Evolutionary conservation across 306 rosid species (phyloP).

Genomic region (Trifolium pratense): DNA sequence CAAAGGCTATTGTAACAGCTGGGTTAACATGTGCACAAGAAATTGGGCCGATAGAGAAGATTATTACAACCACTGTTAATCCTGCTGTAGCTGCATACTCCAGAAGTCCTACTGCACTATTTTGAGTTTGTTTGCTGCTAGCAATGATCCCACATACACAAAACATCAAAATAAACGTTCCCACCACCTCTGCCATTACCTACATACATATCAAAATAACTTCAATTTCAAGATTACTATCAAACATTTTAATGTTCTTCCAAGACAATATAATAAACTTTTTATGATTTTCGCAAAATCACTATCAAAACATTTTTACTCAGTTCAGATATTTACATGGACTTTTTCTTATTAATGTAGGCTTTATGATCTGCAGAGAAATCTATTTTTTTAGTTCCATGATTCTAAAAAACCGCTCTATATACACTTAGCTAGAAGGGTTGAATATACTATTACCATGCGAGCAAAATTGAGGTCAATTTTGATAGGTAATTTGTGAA

Average conservation of each 20-base stretch:
- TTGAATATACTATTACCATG: slow-evolving; percentile 51
- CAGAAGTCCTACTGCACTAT: slow-evolving; percentile 60
- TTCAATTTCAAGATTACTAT: neutral
- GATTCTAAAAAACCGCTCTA: too few species aligned
- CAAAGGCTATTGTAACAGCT: slow-evolving; percentile 82
- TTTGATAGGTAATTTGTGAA: slow-evolving; percentile 33
- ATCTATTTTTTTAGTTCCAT: too few species aligned
- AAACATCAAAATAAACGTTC: slow-evolving; percentile 78
- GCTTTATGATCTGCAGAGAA: too few species aligned
- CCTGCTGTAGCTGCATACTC: slow-evolving; percentile 88
- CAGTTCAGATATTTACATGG: too few species aligned
- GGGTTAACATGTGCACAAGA: slow-evolving; percentile 94
- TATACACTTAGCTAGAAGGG: neutral
- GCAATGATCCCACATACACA: slow-evolving; percentile 63
- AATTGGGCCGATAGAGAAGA: slow-evolving; percentile 70
- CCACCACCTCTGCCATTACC: slow-evolving; percentile 84
- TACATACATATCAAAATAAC: slow-evolving; percentile 40
- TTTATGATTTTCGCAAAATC: too few species aligned
- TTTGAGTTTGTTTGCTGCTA: neutral
- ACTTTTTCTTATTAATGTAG: too few species aligned
- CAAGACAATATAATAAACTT: too few species aligned
- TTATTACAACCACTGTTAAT: slow-evolving; percentile 73
- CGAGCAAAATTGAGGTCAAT: slow-evolving; percentile 54
- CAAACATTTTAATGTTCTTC: neutral
- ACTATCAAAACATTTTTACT: too few species aligned